These are phyloP conservation scores for Hygrophila difformis DNA, from an alignment of 257 asterid species.

Conservation along the genomic window DNA sequence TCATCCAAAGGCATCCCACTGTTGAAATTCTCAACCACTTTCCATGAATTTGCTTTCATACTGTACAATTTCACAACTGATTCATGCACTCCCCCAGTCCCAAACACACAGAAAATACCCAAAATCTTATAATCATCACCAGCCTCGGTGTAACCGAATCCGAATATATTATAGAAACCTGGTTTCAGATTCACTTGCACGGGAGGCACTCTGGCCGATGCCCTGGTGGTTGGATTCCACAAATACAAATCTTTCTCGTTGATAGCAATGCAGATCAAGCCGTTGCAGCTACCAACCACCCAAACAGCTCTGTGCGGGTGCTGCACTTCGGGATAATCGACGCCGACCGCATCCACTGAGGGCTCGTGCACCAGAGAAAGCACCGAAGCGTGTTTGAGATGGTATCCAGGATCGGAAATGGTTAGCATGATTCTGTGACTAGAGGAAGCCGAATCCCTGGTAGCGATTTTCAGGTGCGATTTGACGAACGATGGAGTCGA, in stretches of 20 bases:
- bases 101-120: constrained; percentile 21
- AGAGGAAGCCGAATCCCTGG: constrained; percentile 2
- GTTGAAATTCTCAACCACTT: constrained; percentile 22
- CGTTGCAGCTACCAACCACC: constrained; percentile 36
- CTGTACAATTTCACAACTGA: constrained; percentile 29
- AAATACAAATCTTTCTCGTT: constrained; percentile 20
- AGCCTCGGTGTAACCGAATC: constrained; percentile 33
- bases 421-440: constrained; percentile 22
- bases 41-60: constrained; percentile 40
- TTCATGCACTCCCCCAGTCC: constrained; percentile 7
- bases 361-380: constrained; percentile 20
- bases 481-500: constrained; percentile 26
- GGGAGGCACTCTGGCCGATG: constrained; percentile 22
- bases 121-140: constrained; percentile 47
- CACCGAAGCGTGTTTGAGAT: constrained; percentile 24
- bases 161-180: constrained; percentile 23
- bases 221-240: constrained; percentile 43
- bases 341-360: background rate
- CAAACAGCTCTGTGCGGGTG: constrained; percentile 16
- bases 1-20: constrained; percentile 22
- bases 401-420: constrained; percentile 11
- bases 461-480: constrained; percentile 23
- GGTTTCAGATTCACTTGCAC: constrained; percentile 1
- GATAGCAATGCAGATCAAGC: constrained; percentile 31
- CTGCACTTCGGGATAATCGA: constrained; percentile 25